phyloP scores from a whole-genome alignment of 192 early-diverging fungal genomes.

The Rhizoclosmatium globosum region DNA sequence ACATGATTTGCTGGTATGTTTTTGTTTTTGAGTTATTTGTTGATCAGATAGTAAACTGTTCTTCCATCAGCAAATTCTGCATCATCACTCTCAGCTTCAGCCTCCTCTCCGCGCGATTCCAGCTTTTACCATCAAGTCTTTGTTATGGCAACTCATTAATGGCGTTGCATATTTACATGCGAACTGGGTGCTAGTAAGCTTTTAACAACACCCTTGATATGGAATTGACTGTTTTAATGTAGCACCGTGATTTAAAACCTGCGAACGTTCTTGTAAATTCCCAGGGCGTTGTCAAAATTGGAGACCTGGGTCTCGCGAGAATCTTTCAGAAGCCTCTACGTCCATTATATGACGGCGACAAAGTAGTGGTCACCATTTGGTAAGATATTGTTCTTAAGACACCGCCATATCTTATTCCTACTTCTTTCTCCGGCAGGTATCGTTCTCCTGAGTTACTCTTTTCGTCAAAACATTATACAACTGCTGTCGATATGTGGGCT shows the following conservation, averaged over 20 bases:
- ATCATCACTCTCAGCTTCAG: slow-evolving; percentile 82
- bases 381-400: slow-evolving; percentile 33
- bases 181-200: slow-evolving; percentile 60
- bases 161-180: slow-evolving; percentile 61
- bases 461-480: slow-evolving; percentile 57
- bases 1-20: slow-evolving; percentile 83
- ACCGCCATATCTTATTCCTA: background rate
- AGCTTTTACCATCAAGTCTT: slow-evolving; percentile 68
- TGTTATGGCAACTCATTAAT: slow-evolving; percentile 64
- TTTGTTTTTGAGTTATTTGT: slow-evolving; percentile 31
- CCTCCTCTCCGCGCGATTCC: slow-evolving; percentile 73
- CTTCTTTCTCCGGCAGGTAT: slow-evolving; percentile 34
- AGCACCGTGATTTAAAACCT: slow-evolving; percentile 51
- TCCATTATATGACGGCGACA: slow-evolving; percentile 58
- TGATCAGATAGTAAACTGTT: background rate
- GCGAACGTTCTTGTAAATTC: slow-evolving; percentile 60
- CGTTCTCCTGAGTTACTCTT: slow-evolving; percentile 57
- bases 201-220: background rate
- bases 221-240: background rate
- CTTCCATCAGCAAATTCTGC: slow-evolving; percentile 80
- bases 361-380: slow-evolving; percentile 66
- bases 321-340: slow-evolving; percentile 57
- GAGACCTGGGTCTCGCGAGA: slow-evolving; percentile 57
- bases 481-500: slow-evolving; percentile 86
- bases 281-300: slow-evolving; percentile 60